phyloP scores from a whole-genome alignment of 768 basidiomycete species.

The Pulveroboletus sp. region DNA sequence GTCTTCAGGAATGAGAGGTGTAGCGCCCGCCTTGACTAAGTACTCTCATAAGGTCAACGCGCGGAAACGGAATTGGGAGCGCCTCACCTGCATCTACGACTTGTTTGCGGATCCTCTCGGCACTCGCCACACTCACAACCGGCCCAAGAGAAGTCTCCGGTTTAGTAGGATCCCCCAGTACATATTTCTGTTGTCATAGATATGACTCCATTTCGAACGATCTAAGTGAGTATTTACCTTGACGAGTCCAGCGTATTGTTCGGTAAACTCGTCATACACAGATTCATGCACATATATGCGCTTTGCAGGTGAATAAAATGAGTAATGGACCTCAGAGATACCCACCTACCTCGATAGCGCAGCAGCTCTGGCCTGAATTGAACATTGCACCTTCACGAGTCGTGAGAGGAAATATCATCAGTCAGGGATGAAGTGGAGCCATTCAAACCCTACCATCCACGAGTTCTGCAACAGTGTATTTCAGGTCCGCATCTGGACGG shows the following conservation, averaged over 20 bases:
- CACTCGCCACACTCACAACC: constrained; percentile 86
- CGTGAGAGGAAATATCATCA: neutral
- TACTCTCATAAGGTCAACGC: neutral
- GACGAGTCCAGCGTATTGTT: constrained; percentile 65
- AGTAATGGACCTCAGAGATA: neutral
- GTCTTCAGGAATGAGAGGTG: constrained; percentile 64
- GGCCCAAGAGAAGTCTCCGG: constrained; percentile 83
- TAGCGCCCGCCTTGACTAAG: constrained; percentile 76
- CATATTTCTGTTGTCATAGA: constrained; percentile 54
- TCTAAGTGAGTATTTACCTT: constrained; percentile 45
- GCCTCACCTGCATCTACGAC: constrained; percentile 74
- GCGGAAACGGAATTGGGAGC: neutral
- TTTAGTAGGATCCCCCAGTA: constrained; percentile 81
- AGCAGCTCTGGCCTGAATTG: constrained; percentile 98
- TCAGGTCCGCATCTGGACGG: constrained; percentile 77
- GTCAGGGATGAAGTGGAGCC: neutral
- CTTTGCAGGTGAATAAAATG: constrained; percentile 32
- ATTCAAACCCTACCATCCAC: constrained; percentile 70
- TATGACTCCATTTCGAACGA: neutral
- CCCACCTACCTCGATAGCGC: constrained; percentile 74
- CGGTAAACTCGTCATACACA: constrained; percentile 77
- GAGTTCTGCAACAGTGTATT: constrained; percentile 79
- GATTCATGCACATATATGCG: constrained; percentile 92
- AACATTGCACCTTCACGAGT: constrained; percentile 73
- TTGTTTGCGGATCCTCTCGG: constrained; percentile 82